phyloP scores from a whole-genome alignment of 2,329 filamentous ascomycete species.

The Blastomyces parvus region DNA sequence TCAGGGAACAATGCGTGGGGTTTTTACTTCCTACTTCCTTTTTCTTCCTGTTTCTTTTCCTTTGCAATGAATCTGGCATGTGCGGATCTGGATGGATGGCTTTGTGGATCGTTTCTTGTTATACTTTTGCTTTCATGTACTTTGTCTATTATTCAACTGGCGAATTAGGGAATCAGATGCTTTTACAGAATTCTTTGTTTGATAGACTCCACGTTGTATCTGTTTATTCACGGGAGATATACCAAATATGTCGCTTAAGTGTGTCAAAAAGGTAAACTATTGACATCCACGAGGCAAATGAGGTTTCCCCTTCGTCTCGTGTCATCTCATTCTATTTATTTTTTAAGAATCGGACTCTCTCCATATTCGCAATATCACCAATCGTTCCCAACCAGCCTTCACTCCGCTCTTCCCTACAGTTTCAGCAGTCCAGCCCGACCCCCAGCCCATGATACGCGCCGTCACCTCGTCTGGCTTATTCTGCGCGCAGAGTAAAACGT shows the following conservation, averaged over 20 bases:
- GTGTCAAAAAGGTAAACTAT: background rate
- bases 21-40: conserved; percentile 18
- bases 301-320: background rate
- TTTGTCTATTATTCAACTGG: conserved; percentile 2
- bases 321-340: conserved; percentile 1
- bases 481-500: conserved; percentile 80
- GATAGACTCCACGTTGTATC: background rate
- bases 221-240: background rate
- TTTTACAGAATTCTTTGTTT: background rate
- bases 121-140: background rate
- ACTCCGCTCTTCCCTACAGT: conserved; percentile 75
- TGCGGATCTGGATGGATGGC: conserved; percentile 2
- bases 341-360: conserved; percentile 27
- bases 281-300: background rate
- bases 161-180: conserved; percentile 7
- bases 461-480: conserved; percentile 75
- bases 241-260: background rate
- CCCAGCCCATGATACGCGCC: conserved; percentile 49
- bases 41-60: conserved; percentile 11
- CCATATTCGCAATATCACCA: conserved; percentile 84
- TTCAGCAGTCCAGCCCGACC: conserved; percentile 59
- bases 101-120: background rate
- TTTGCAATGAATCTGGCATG: conserved; percentile 4
- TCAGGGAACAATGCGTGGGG: conserved; percentile 10
- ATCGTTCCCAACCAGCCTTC: conserved; percentile 86